Percentiles rank a stretch among this genome's conserved stretches.
These are phyloP conservation scores for Microbotryomycetes sp. DNA, from an alignment of 1,284 basidiomycete genomes.

Conservation along the genomic window DNA sequence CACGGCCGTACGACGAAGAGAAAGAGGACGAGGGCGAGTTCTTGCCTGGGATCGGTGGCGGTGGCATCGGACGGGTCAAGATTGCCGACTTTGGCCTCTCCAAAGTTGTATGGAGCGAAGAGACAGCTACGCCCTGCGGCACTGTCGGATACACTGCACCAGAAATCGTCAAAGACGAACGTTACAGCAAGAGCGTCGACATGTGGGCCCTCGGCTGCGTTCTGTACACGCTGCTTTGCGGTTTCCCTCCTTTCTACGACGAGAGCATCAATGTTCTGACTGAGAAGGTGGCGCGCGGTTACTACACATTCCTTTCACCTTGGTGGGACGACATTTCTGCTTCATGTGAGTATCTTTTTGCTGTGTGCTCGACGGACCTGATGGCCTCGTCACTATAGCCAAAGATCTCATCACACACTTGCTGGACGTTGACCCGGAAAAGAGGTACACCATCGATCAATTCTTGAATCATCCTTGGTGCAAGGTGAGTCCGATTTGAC, in stretches of 20 bases:
- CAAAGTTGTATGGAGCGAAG: slow-evolving; percentile 98
- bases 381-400: slow-evolving; percentile 47
- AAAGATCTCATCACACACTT: slow-evolving; percentile 94
- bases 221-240: slow-evolving; percentile 95
- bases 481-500: slow-evolving; percentile 42
- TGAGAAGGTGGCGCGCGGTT: slow-evolving; percentile 94
- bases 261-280: slow-evolving; percentile 97
- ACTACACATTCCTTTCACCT: slow-evolving; percentile 96
- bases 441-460: slow-evolving; percentile 95
- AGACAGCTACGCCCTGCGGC: slow-evolving; percentile 98
- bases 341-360: slow-evolving; percentile 50
- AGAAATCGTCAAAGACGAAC: slow-evolving; percentile 98
- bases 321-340: slow-evolving; percentile 98
- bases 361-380: neutral
- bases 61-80: slow-evolving; percentile 95
- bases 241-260: slow-evolving; percentile 74
- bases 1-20: slow-evolving; percentile 91
- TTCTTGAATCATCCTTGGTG: slow-evolving; percentile 97
- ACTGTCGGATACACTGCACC: slow-evolving; percentile 99
- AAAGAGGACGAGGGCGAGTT: slow-evolving; percentile 99
- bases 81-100: slow-evolving; percentile 98
- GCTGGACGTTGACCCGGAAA: slow-evolving; percentile 88
- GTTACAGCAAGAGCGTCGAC: slow-evolving; percentile 96
- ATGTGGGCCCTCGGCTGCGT: slow-evolving; percentile 99
- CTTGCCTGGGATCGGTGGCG: slow-evolving; percentile 80